These are phyloP conservation scores for Hyphopichia khmerensis DNA, from an alignment of 1,139 yeast species.

Conservation along the genomic window DNA sequence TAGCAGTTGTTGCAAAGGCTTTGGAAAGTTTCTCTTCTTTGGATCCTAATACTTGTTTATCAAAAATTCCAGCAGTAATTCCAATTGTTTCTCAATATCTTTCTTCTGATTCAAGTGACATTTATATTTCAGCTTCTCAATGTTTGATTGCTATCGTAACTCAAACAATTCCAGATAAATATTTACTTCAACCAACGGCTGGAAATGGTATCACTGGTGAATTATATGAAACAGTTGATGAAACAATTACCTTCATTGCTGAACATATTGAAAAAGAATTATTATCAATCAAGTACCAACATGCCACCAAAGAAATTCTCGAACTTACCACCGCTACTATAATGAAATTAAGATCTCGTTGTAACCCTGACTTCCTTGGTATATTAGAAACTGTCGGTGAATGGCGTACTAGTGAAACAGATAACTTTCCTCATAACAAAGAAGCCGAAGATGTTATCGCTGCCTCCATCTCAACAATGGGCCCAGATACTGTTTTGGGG, in stretches of 20 bases:
- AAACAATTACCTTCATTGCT: slow-evolving; percentile 46
- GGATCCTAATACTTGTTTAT: slow-evolving; percentile 57
- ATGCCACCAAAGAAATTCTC: slow-evolving; percentile 73
- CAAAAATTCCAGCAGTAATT: slow-evolving; percentile 56
- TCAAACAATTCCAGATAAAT: slow-evolving; percentile 63
- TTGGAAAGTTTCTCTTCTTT: slow-evolving; percentile 64
- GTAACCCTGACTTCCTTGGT: slow-evolving; percentile 69
- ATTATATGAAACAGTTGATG: slow-evolving; percentile 57
- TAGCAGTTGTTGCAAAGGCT: slow-evolving; percentile 90
- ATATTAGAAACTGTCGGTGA: slow-evolving; percentile 76
- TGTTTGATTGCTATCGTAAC: slow-evolving; percentile 76
- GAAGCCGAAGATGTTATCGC: slow-evolving; percentile 82
- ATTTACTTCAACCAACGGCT: slow-evolving; percentile 51
- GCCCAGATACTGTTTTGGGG: slow-evolving; percentile 79
- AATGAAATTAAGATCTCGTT: slow-evolving; percentile 61
- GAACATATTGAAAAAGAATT: slow-evolving; percentile 55
- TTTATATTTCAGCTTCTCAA: slow-evolving; percentile 78
- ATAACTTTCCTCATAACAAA: slow-evolving; percentile 65
- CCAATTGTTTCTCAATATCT: slow-evolving; percentile 60
- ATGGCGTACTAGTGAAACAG: slow-evolving; percentile 79
- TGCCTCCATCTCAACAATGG: slow-evolving; percentile 74
- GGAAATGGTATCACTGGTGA: slow-evolving; percentile 38
- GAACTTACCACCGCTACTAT: slow-evolving; percentile 67
- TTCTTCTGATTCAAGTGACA: slow-evolving; percentile 63
- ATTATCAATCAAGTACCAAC: slow-evolving; percentile 72